These are phyloP conservation scores for Phaffomyces antillensis DNA, from an alignment of 805 yeast species.

Conservation along the genomic window DNA sequence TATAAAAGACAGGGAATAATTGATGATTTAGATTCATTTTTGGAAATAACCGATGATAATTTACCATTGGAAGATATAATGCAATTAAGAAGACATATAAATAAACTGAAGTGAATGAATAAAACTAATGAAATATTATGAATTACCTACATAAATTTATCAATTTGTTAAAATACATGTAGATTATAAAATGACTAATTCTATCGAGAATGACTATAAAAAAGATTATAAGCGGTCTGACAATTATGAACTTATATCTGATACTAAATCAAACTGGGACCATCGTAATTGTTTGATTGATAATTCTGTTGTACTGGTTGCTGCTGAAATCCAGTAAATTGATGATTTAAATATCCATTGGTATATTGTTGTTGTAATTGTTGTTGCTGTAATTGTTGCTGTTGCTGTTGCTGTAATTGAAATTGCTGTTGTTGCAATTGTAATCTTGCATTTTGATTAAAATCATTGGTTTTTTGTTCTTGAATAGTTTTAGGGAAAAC, in stretches of 20 bases:
- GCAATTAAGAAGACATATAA: constrained; percentile 16
- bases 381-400: constrained; percentile 15
- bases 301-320: neutral
- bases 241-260: no score
- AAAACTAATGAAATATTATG: neutral
- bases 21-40: constrained; percentile 9
- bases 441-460: constrained; percentile 31
- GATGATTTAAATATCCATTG: constrained; percentile 7
- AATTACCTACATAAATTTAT: neutral
- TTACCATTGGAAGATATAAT: constrained; percentile 26
- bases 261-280: constrained; percentile 6
- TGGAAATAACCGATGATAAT: constrained; percentile 22
- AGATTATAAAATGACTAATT: neutral
- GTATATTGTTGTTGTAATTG: constrained; percentile 13
- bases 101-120: constrained; percentile 12
- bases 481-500: constrained; percentile 62
- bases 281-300: constrained; percentile 1
- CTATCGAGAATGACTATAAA: no score
- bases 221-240: no score
- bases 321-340: constrained; percentile 5
- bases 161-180: neutral
- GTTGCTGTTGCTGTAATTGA: constrained; percentile 27
- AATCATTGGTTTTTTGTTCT: constrained; percentile 29
- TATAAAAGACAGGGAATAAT: constrained; percentile 26
- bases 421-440: constrained; percentile 27